Conservation (phyloP, 345 rosid genomes). For the Punica granatum region DNA sequence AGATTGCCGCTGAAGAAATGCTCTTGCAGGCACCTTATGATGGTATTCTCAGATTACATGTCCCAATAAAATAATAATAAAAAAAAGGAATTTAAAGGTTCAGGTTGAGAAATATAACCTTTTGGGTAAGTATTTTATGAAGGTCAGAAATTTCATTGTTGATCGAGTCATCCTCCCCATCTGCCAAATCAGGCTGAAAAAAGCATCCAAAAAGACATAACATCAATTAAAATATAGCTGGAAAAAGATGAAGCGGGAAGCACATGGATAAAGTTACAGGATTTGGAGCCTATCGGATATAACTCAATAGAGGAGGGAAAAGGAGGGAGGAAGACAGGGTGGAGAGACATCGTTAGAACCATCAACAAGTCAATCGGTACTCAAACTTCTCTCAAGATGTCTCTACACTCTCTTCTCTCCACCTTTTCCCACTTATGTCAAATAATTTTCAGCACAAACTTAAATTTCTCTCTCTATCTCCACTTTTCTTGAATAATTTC, state of each 20-base stretch:
- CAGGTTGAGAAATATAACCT: conserved; percentile 22
- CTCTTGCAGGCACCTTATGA: not conserved
- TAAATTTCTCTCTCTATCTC: too few relatives aligned
- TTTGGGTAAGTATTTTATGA: conserved; percentile 27
- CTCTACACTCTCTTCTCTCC: not conserved
- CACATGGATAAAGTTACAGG: not conserved
- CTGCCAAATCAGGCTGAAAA: conserved; percentile 52
- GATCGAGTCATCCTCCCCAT: conserved; percentile 43
- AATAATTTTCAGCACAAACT: not conserved
- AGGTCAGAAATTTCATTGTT: conserved; percentile 33
- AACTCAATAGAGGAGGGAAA: not conserved
- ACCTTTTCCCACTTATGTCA: not conserved
- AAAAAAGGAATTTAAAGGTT: not conserved
- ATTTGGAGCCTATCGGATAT: not conserved
- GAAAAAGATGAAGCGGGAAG: not conserved
- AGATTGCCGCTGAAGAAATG: not conserved
- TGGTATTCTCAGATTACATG: conserved; percentile 1
- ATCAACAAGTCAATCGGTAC: not conserved
- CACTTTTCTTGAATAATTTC: not conserved
- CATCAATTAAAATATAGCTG: not conserved
- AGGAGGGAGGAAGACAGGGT: not conserved
- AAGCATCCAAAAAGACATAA: conserved; percentile 6
- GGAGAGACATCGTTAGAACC: not conserved
- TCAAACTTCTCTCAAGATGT: not conserved
- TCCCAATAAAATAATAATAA: too few relatives aligned